Conservation (phyloP, 352 stramenopile species). For the Phytophthora uliginosa region DNA sequence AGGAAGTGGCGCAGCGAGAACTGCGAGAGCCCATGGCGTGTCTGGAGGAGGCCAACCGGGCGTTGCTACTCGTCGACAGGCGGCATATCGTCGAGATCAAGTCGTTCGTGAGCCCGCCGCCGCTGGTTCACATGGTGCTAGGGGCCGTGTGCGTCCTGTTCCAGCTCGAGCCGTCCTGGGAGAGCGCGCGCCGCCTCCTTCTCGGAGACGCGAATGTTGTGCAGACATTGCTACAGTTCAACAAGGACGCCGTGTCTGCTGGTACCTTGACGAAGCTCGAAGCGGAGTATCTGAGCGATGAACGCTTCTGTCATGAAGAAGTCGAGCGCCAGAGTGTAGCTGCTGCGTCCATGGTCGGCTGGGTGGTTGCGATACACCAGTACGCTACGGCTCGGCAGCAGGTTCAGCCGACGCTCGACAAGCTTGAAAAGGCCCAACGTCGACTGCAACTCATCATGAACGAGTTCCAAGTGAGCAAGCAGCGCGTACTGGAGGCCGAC, state of each 20-base stretch:
- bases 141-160: slow-evolving; percentile 84
- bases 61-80: slow-evolving; percentile 72
- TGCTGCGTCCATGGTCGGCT: slow-evolving; percentile 82
- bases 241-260: slow-evolving; percentile 74
- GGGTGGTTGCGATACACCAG: slow-evolving; percentile 76
- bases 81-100: slow-evolving; percentile 88
- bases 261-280: slow-evolving; percentile 53
- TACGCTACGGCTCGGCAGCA: slow-evolving; percentile 59
- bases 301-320: slow-evolving; percentile 68
- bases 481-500: slow-evolving; percentile 65
- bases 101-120: slow-evolving; percentile 79
- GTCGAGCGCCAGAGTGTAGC: slow-evolving; percentile 84
- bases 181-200: slow-evolving; percentile 72
- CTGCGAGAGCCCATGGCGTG: slow-evolving; percentile 68
- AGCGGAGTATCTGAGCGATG: slow-evolving; percentile 59
- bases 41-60: slow-evolving; percentile 75
- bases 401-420: slow-evolving; percentile 76
- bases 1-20: slow-evolving; percentile 61
- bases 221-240: slow-evolving; percentile 71
- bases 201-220: slow-evolving; percentile 75
- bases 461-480: slow-evolving; percentile 76
- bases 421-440: slow-evolving; percentile 65
- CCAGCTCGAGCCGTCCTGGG: slow-evolving; percentile 74
- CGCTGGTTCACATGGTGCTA: slow-evolving; percentile 76
- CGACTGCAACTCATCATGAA: slow-evolving; percentile 65